Evolutionary conservation across 441 rosid genomes (phyloP), one percentile per base, ranked within the genome.

Genomic region (Brassica hybrid): DNA sequence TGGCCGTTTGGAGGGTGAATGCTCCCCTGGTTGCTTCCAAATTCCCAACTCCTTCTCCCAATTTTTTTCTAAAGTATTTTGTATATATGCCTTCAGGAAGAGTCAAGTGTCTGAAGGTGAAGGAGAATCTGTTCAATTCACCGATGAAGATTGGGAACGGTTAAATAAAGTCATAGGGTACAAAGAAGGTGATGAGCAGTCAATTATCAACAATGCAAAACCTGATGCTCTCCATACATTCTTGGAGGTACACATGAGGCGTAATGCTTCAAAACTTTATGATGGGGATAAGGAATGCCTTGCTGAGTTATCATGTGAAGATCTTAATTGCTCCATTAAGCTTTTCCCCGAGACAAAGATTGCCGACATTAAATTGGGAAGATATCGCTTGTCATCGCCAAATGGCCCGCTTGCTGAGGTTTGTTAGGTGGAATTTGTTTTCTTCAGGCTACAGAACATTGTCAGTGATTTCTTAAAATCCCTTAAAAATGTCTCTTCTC

Each of bases 391-490:
- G 84, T 92, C 97, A 82, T 94, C 98, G 1, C 99, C 99, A 38
- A 76, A 84, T 80, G 98, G 99, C 77, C 94, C 88, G 56, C 94
- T 96, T 83, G 99, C 98, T 36, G 88, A 94, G 98, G 99, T 96
- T 61, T 76, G 80, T 62, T 73, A 59, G 34, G 13, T 56, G 65
- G 69, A 14, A 61, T 52, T 30, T 12, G 3, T 72, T 27, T 76
- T n/a, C n/a, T 56, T 0, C 27, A 34, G 66, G 62, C 68, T 74
- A 69, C 64, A 78, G 64, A 64, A 69, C 65, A 61, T 11, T 41
- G 21, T 65, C 74, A 59, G 78, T 74, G 71, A 65, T 64, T 69
- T 27, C 77, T 66, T 73, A 57, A 64, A 11, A 50, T 76, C 59
- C 60, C 17, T 13, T 75, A 13, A 74, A 52, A 45, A 4, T 73